Percentiles rank a stretch among this genome's conserved stretches.
Conservation (phyloP, 441 rosid genomes). For the Corymbia citriodora region DNA sequence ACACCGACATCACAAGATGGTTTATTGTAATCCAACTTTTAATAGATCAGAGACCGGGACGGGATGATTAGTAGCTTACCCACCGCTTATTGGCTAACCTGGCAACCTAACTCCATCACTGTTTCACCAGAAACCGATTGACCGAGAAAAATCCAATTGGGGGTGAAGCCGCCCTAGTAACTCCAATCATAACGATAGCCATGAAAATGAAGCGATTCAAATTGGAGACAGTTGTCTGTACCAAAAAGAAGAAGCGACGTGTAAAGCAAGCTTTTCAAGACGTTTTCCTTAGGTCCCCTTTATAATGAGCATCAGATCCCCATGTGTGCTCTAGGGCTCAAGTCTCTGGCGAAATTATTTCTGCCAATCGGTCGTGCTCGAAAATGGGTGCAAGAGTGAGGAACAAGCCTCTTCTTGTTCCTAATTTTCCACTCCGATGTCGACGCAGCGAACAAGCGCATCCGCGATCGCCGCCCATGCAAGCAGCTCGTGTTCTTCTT, state of each 20-base stretch:
- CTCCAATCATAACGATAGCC: not conserved
- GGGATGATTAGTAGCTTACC: not conserved
- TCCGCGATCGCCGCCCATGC: slow-evolving; percentile 35
- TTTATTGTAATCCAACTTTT: not conserved
- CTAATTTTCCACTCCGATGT: not conserved
- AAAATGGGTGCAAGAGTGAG: not conserved
- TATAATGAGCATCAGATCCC: not conserved
- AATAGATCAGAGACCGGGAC: not conserved
- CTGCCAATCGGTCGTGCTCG: not conserved
- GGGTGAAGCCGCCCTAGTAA: not conserved
- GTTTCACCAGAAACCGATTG: not conserved
- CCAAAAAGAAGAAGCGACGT: not conserved
- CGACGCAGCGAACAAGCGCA: not conserved
- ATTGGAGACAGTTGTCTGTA: not conserved
- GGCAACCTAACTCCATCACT: not conserved
- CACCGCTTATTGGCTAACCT: not conserved
- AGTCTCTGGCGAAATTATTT: not conserved
- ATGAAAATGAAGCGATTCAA: not conserved
- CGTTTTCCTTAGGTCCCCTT: not conserved
- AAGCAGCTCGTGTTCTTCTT: slow-evolving; percentile 51
- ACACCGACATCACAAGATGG: not conserved
- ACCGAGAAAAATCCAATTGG: not conserved
- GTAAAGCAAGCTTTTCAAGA: not conserved
- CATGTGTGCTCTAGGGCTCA: not conserved
- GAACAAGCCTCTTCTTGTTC: not conserved